A percentile compares a stretch with the other conserved stretches of the same genome.
These are phyloP conservation scores for Coffea humblotiana DNA, from an alignment of 305 asterid species.

Conservation along the genomic window DNA sequence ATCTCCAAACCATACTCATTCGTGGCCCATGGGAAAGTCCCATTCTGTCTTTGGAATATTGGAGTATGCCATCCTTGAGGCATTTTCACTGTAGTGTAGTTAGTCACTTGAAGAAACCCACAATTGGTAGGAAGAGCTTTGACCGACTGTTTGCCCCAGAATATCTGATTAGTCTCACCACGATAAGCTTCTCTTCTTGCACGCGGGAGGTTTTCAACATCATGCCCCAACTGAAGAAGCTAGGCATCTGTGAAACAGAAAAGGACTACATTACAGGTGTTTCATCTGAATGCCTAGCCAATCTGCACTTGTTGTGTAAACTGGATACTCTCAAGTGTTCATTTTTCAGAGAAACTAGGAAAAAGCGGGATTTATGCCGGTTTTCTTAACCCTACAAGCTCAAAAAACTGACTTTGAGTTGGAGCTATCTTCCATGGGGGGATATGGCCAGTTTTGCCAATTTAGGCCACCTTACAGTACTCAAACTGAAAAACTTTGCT, in stretches of 20 bases:
- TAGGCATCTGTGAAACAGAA: not conserved
- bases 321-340: not conserved
- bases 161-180: conserved; percentile 7
- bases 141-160: not conserved
- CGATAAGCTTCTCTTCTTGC: conserved; percentile 11
- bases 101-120: conserved; percentile 11
- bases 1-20: conserved; percentile 20
- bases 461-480: conserved; percentile 8
- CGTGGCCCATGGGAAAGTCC: conserved; percentile 14
- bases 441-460: not conserved
- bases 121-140: not conserved
- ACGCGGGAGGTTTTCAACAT: not conserved
- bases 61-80: conserved; percentile 23
- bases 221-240: not conserved
- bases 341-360: not conserved
- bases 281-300: not conserved
- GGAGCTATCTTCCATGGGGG: not conserved
- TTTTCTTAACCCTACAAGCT: not conserved
- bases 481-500: conserved; percentile 14
- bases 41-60: not conserved
- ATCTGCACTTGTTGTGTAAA: not conserved
- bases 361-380: not conserved
- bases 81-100: conserved; percentile 12
- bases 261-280: not conserved
- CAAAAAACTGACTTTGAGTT: not conserved